Evolutionary conservation across 345 rosid species (phyloP).

Genomic region (Dipteronia dyeriana): DNA sequence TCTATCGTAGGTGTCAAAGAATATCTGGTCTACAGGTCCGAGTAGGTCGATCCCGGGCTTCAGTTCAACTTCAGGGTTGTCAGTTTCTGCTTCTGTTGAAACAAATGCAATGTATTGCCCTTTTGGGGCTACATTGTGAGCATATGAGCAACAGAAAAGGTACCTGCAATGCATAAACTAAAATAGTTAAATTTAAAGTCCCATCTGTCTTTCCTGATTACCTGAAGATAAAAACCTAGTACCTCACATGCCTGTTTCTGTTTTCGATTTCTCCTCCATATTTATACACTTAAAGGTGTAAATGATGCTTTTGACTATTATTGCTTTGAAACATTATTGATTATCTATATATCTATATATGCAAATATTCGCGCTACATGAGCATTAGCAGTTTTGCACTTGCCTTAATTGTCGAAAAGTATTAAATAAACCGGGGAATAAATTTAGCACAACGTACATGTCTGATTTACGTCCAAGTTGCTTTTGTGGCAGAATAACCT

Average conservation of each 20-base stretch:
- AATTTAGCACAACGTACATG: slow-evolving; percentile 47
- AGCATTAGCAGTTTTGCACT: background rate
- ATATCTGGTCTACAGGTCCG: slow-evolving; percentile 77
- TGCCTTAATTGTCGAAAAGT: background rate
- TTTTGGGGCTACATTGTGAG: slow-evolving; percentile 92
- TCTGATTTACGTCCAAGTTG: slow-evolving; percentile 93
- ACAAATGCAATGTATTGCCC: slow-evolving; percentile 93
- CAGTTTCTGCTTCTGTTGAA: slow-evolving; percentile 90
- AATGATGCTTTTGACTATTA: background rate
- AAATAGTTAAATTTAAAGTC: background rate
- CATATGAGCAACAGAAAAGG: slow-evolving; percentile 91
- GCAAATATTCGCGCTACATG: background rate
- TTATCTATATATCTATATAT: too few relatives aligned
- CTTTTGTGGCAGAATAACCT: slow-evolving; percentile 94
- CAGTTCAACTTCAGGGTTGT: slow-evolving; percentile 71
- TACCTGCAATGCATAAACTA: slow-evolving; percentile 63
- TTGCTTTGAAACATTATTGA: background rate
- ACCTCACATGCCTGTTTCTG: background rate
- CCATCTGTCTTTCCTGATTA: background rate
- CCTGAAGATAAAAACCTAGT: background rate
- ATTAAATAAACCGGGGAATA: background rate
- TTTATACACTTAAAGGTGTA: background rate
- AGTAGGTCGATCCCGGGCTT: slow-evolving; percentile 83
- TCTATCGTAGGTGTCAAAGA: slow-evolving; percentile 83
- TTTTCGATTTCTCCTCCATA: background rate